Conservation (phyloP, 179 eudicot genomes). For the Drosera spatulata region DNA sequence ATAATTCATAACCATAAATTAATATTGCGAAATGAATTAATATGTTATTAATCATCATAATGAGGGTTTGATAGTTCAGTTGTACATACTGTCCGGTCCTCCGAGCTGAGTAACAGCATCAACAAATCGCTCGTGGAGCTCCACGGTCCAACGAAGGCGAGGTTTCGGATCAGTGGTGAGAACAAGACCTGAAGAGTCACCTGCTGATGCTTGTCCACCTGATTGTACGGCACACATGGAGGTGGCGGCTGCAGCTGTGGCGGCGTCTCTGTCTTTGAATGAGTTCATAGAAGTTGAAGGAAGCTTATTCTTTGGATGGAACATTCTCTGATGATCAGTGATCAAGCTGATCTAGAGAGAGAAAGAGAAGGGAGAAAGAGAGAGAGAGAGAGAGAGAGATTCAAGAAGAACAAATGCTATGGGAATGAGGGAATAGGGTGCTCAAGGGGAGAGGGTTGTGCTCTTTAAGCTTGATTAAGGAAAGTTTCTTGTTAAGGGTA, state of each 20-base stretch:
- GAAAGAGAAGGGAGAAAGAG: conserved; percentile 21
- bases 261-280: conserved; percentile 7
- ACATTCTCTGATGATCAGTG: conserved; percentile 48
- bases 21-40: too few relatives aligned
- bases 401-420: neutral
- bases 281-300: conserved; percentile 43
- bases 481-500: too few relatives aligned
- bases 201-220: conserved; percentile 2
- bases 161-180: conserved; percentile 87
- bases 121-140: conserved; percentile 82
- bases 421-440: too few relatives aligned
- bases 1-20: too few relatives aligned
- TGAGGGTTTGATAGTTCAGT: too few relatives aligned
- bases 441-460: too few relatives aligned
- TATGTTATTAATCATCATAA: too few relatives aligned
- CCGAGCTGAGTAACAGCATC: conserved; percentile 96
- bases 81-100: conserved; percentile 72
- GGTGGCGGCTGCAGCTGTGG: too few relatives aligned
- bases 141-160: conserved; percentile 84
- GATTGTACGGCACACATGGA: too few relatives aligned
- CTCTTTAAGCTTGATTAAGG: too few relatives aligned
- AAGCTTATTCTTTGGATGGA: conserved; percentile 67
- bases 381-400: conserved; percentile 2
- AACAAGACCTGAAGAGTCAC: conserved; percentile 46
- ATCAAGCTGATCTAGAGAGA: conserved; percentile 34